phyloP scores from a whole-genome alignment of 306 rosid genomes.

The Quercus alba region DNA sequence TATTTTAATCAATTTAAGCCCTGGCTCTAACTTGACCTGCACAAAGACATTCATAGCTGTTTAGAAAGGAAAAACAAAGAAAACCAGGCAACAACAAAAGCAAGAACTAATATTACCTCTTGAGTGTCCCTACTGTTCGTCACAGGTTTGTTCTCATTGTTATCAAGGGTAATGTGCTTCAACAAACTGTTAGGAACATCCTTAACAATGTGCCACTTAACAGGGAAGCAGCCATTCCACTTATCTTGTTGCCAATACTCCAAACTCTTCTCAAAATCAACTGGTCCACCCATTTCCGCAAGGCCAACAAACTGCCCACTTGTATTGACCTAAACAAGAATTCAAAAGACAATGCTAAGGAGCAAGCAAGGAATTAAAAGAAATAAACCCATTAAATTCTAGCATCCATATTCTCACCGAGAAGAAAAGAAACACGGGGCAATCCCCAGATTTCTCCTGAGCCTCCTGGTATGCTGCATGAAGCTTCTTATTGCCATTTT shows the following conservation, averaged over 20 bases:
- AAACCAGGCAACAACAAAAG: background rate
- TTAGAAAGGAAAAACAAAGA: background rate
- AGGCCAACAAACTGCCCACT: constrained; percentile 98
- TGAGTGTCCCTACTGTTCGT: constrained; percentile 97
- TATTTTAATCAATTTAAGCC: constrained; percentile 63
- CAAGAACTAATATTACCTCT: constrained; percentile 47
- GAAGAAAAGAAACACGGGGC: constrained; percentile 77
- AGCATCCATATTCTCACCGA: constrained; percentile 47
- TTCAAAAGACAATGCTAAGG: background rate
- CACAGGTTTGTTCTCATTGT: constrained; percentile 96
- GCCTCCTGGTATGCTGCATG: constrained; percentile 94
- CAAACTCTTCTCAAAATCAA: constrained; percentile 79
- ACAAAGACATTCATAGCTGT: background rate
- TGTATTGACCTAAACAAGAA: constrained; percentile 69
- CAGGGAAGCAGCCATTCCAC: constrained; percentile 97
- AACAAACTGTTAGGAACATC: constrained; percentile 92
- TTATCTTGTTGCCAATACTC: constrained; percentile 99
- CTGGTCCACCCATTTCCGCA: constrained; percentile 94
- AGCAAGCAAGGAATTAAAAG: background rate
- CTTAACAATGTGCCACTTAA: constrained; percentile 92
- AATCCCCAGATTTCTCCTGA: constrained; percentile 73
- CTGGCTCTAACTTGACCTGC: constrained; percentile 82
- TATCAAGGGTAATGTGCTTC: constrained; percentile 88
- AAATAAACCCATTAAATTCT: background rate
- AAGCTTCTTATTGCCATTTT: constrained; percentile 95